phyloP scores from a whole-genome alignment of 1,284 basidiomycete species.

The Irpex rosettiformis region DNA sequence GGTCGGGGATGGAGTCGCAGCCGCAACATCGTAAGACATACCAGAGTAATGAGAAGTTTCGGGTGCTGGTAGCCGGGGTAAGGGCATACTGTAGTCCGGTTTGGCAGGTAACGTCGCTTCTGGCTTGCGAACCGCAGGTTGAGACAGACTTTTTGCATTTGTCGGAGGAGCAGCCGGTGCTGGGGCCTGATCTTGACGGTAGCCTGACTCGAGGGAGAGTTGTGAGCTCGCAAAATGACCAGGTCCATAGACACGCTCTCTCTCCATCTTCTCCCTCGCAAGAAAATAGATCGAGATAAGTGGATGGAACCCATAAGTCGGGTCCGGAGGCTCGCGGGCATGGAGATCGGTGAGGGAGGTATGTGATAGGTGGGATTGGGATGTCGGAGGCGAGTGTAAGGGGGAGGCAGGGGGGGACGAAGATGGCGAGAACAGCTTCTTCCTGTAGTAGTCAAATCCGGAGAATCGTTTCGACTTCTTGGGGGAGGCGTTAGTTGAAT shows the following conservation, averaged over 20 bases:
- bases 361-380: conserved; percentile 48
- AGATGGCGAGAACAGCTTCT: conserved; percentile 79
- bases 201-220: conserved; percentile 40
- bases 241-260: conserved; percentile 90
- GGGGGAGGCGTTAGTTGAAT: conserved; percentile 36
- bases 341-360: conserved; percentile 39
- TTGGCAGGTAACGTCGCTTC: conserved; percentile 32
- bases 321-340: conserved; percentile 63
- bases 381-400: conserved; percentile 49
- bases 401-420: conserved; percentile 56
- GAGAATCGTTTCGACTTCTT: conserved; percentile 74
- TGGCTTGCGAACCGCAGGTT: conserved; percentile 24
- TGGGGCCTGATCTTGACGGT: conserved; percentile 25
- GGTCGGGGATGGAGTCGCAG: conserved; percentile 51
- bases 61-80: conserved; percentile 79
- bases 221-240: conserved; percentile 95
- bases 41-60: conserved; percentile 76
- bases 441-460: conserved; percentile 92
- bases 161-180: conserved; percentile 20
- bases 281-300: conserved; percentile 96
- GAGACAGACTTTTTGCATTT: conserved; percentile 26
- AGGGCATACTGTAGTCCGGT: conserved; percentile 77
- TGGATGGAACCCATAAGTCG: conserved; percentile 92
- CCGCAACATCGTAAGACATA: conserved; percentile 65
- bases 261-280: conserved; percentile 91